phyloP scores from a whole-genome alignment of 139 green algal genomes.

The Coelastrella sp. region DNA sequence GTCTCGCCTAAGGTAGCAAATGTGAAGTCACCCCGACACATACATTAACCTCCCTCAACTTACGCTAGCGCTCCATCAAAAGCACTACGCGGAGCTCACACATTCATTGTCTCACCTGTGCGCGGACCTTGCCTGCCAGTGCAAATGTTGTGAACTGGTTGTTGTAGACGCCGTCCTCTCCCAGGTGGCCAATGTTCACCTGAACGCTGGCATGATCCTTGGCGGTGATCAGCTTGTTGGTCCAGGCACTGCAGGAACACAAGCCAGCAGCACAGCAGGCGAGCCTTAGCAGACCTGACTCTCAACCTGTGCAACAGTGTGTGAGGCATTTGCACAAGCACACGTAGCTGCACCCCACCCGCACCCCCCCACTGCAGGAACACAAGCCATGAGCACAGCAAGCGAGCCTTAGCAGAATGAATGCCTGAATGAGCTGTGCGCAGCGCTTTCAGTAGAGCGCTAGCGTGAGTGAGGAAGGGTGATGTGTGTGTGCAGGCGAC shows the following conservation, averaged over 20 bases:
- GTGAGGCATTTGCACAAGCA: neutral
- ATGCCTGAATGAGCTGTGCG: too few relatives aligned
- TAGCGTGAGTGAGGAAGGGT: too few relatives aligned
- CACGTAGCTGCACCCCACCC: too few relatives aligned
- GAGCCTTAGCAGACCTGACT: too few relatives aligned
- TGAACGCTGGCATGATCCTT: conserved; percentile 98
- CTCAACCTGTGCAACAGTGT: neutral
- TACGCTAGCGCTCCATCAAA: neutral
- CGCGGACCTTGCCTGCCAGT: conserved; percentile 89
- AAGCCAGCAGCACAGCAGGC: neutral
- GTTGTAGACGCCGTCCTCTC: conserved; percentile 96
- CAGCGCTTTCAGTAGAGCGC: too few relatives aligned
- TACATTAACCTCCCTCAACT: too few relatives aligned
- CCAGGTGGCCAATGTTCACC: conserved; percentile 99
- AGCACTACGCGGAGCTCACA: neutral
- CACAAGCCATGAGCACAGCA: too few relatives aligned
- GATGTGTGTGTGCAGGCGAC: too few relatives aligned
- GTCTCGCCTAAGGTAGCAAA: too few relatives aligned
- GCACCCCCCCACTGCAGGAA: too few relatives aligned
- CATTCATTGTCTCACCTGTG: conserved; percentile 71
- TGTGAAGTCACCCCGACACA: too few relatives aligned
- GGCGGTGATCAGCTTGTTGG: conserved; percentile 98
- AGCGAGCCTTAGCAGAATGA: too few relatives aligned
- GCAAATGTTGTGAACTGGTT: conserved; percentile 96
- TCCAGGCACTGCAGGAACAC: conserved; percentile 91